Evolutionary conservation across 345 rosid genomes (phyloP).

Genomic region (Camelina hispida): DNA sequence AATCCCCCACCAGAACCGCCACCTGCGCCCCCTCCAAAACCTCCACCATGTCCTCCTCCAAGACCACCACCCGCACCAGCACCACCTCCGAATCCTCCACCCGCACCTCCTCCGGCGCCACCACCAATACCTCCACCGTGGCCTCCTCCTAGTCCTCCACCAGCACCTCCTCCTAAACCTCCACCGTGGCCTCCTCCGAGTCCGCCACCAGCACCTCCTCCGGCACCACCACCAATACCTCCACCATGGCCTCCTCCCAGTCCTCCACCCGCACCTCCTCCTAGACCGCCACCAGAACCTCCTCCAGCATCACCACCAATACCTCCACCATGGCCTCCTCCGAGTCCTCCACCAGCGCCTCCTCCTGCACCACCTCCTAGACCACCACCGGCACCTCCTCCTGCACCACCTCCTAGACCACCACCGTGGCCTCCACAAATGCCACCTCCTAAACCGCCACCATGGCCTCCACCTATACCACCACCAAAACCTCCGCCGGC

Average conservation of each 20-base stretch:
- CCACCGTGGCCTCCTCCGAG: conserved; percentile 32
- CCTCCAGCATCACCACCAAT: conserved; percentile 31
- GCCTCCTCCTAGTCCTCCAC: conserved; percentile 35
- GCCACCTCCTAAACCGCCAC: conserved; percentile 40
- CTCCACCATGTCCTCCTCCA: conserved; percentile 35
- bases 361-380: conserved; percentile 35
- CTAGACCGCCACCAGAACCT: conserved; percentile 30
- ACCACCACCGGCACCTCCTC: conserved; percentile 11
- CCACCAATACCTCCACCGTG: conserved; percentile 29
- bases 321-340: conserved; percentile 33
- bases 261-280: conserved; percentile 37
- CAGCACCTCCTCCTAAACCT: conserved; percentile 27
- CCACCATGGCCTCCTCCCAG: conserved; percentile 32
- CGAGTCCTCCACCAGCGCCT: conserved; percentile 14
- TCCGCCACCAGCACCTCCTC: conserved; percentile 37
- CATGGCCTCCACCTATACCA: conserved; percentile 45
- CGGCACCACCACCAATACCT: conserved; percentile 27
- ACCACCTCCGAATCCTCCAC: conserved; percentile 12
- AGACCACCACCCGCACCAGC: conserved; percentile 27
- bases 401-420: conserved; percentile 13
- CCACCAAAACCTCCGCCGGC: conserved; percentile 41
- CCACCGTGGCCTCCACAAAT: conserved; percentile 20
- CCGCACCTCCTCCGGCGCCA: conserved; percentile 13
- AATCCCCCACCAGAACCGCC: conserved; percentile 25
- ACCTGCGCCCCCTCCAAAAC: conserved; percentile 14